These are phyloP conservation scores for Penicillium olsonii DNA, from an alignment of 2,329 filamentous ascomycete genomes.

Conservation along the genomic window DNA sequence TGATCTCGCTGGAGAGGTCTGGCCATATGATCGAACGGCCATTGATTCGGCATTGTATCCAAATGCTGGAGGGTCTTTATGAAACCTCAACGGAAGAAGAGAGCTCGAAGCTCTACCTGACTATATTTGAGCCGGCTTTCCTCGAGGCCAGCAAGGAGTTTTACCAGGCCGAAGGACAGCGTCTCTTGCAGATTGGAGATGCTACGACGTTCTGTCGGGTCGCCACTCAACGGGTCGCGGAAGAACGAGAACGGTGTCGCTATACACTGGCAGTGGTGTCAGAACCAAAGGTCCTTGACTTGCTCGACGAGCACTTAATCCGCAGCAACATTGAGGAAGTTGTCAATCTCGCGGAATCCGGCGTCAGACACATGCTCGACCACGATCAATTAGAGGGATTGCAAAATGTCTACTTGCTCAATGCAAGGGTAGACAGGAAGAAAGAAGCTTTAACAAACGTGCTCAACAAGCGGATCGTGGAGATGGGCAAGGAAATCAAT, in stretches of 20 bases:
- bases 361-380: slow-evolving; percentile 86
- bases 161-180: slow-evolving; percentile 74
- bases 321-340: slow-evolving; percentile 76
- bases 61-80: slow-evolving; percentile 88
- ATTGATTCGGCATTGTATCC: slow-evolving; percentile 77
- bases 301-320: slow-evolving; percentile 82
- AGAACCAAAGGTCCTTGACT: slow-evolving; percentile 68
- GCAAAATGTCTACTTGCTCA: slow-evolving; percentile 76
- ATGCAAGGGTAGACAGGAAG: slow-evolving; percentile 72
- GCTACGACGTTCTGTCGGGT: slow-evolving; percentile 79
- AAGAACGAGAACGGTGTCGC: slow-evolving; percentile 80
- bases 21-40: slow-evolving; percentile 85
- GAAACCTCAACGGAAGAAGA: slow-evolving; percentile 78
- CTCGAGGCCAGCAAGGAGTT: slow-evolving; percentile 70
- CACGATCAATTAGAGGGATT: slow-evolving; percentile 81
- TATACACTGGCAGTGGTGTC: slow-evolving; percentile 77
- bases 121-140: slow-evolving; percentile 78
- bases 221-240: slow-evolving; percentile 70
- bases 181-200: slow-evolving; percentile 74
- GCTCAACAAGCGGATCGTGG: slow-evolving; percentile 73
- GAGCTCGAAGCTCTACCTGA: slow-evolving; percentile 78
- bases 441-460: slow-evolving; percentile 70
- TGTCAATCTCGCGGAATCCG: slow-evolving; percentile 79
- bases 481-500: slow-evolving; percentile 82
- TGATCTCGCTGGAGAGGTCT: slow-evolving; percentile 88